These are phyloP conservation scores for Mycena vulgaris DNA, from an alignment of 768 basidiomycete genomes.

Conservation along the genomic window DNA sequence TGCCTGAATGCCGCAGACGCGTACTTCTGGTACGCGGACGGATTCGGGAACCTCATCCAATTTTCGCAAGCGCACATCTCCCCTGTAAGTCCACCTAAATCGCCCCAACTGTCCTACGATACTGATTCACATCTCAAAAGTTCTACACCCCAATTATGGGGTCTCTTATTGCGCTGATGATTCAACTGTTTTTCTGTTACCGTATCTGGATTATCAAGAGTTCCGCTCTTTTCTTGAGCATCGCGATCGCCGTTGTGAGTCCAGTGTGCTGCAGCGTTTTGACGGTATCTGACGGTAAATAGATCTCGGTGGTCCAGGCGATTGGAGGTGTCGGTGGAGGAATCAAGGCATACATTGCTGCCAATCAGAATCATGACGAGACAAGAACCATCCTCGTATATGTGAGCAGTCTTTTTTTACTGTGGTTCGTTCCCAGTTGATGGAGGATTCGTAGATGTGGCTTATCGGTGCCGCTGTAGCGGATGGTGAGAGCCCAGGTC, in stretches of 20 bases:
- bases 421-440: background rate
- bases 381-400: slow-evolving; percentile 33
- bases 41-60: slow-evolving; percentile 35
- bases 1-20: slow-evolving; percentile 35
- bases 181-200: slow-evolving; percentile 36
- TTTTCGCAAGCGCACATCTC: slow-evolving; percentile 32
- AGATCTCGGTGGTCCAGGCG: slow-evolving; percentile 31
- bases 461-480: slow-evolving; percentile 33
- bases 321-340: slow-evolving; percentile 33
- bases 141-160: slow-evolving; percentile 33
- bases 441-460: slow-evolving; percentile 27
- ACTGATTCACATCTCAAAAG: slow-evolving; percentile 4
- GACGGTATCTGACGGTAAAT: background rate
- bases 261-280: too few relatives aligned
- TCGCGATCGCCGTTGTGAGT: slow-evolving; percentile 31
- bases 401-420: background rate
- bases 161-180: background rate
- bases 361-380: slow-evolving; percentile 30
- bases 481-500: slow-evolving; percentile 7
- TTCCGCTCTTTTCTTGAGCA: slow-evolving; percentile 26
- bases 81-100: slow-evolving; percentile 13
- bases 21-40: slow-evolving; percentile 33
- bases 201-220: slow-evolving; percentile 36
- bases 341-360: slow-evolving; percentile 30
- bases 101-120: background rate